These are phyloP conservation scores for Fragaria vesca DNA, from an alignment of 306 rosid genomes.

Conservation along the genomic window DNA sequence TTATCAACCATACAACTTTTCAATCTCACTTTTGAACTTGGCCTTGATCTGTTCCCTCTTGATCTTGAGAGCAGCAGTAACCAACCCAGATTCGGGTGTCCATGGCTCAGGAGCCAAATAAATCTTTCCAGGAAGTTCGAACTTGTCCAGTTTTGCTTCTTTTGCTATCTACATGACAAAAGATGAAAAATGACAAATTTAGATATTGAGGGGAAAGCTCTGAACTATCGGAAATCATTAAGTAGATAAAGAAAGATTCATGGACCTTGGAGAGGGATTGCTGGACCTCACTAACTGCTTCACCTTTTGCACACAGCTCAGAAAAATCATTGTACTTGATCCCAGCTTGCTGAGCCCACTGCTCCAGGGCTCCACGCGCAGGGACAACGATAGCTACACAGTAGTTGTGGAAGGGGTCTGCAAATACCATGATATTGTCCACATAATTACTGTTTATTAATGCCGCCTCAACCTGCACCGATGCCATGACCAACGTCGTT, in stretches of 20 bases:
- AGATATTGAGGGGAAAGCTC: background rate
- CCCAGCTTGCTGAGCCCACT: constrained; percentile 80
- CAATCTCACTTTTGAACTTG: constrained; percentile 68
- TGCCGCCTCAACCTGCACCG: constrained; percentile 80
- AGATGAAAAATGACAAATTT: background rate
- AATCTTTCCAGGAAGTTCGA: constrained; percentile 75
- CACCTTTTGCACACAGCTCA: constrained; percentile 73
- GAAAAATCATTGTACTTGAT: constrained; percentile 48
- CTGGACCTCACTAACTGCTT: constrained; percentile 64
- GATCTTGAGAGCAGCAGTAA: constrained; percentile 87
- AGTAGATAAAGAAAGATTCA: constrained; percentile 1
- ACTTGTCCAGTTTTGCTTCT: constrained; percentile 61
- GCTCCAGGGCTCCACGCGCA: constrained; percentile 48
- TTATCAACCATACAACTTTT: constrained; percentile 58
- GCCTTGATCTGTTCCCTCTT: constrained; percentile 82
- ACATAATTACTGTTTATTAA: constrained; percentile 54
- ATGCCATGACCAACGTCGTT: constrained; percentile 13
- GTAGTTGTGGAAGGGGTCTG: constrained; percentile 75
- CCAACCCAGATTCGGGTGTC: constrained; percentile 93
- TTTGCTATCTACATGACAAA: constrained; percentile 56
- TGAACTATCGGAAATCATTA: background rate
- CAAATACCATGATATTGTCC: constrained; percentile 72
- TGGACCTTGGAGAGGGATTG: constrained; percentile 78
- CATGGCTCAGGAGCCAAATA: constrained; percentile 70
- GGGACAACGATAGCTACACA: constrained; percentile 80